Percentiles rank a stretch among this genome's conserved stretches.
These are phyloP conservation scores for Nosema bombycis DNA, from an alignment of 371 early-diverging fungal species.

Conservation along the genomic window DNA sequence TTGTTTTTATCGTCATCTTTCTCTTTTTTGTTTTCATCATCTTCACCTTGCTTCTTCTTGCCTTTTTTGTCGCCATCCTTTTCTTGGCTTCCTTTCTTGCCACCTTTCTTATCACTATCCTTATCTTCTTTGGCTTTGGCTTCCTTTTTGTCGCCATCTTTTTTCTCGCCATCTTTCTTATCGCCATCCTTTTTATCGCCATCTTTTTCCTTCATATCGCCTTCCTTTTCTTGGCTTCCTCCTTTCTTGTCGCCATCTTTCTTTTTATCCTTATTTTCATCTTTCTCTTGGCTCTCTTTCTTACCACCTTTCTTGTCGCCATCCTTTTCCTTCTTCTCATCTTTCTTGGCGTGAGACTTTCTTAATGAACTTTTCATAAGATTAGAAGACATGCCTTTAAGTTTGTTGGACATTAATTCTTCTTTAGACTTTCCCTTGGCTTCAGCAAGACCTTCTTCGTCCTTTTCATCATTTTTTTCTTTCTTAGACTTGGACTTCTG, in stretches of 20 bases:
- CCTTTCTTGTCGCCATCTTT: background rate
- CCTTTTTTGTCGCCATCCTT: background rate
- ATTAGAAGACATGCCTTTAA: conserved; percentile 5
- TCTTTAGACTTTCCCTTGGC: conserved; percentile 6
- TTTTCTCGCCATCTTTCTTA: background rate
- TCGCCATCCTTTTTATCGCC: background rate
- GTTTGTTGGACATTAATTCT: background rate
- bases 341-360: background rate
- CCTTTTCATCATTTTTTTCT: background rate
- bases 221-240: background rate
- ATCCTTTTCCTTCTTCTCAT: background rate
- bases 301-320: background rate
- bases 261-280: conserved; percentile 8
- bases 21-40: conserved; percentile 4
- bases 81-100: background rate
- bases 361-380: background rate
- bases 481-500: background rate
- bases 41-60: background rate
- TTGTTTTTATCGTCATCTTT: background rate
- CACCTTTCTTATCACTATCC: background rate
- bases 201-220: background rate
- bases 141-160: background rate
- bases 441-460: background rate
- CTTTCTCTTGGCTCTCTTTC: conserved; percentile 1
- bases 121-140: conserved; percentile 11